These are phyloP conservation scores for Mucor irregularis DNA, from an alignment of 371 early-diverging fungal species.

Conservation along the genomic window DNA sequence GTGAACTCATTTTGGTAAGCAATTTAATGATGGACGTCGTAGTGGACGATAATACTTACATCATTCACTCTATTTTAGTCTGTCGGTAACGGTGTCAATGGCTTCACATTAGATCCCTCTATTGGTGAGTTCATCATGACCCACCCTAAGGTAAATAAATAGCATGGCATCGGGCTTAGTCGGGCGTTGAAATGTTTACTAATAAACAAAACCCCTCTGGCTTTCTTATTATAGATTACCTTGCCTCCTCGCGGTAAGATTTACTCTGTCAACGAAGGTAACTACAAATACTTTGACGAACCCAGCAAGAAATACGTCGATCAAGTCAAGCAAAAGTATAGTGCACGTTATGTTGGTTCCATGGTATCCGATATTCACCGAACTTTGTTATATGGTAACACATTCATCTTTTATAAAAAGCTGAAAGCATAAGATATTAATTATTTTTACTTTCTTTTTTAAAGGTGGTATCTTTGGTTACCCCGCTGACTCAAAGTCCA, in stretches of 20 bases:
- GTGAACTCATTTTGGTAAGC: constrained; percentile 70
- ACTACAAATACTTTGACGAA: constrained; percentile 89
- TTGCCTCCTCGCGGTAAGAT: constrained; percentile 91
- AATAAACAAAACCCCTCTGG: neutral
- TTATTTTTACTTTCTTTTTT: neutral
- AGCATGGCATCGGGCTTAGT: neutral
- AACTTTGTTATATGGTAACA: constrained; percentile 84
- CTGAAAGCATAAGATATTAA: constrained; percentile 2
- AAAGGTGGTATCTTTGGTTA: constrained; percentile 79
- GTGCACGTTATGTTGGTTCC: constrained; percentile 96
- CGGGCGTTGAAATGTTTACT: neutral
- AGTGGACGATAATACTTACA: neutral
- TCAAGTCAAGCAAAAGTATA: constrained; percentile 88
- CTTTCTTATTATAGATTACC: constrained; percentile 60
- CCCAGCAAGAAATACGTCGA: constrained; percentile 90
- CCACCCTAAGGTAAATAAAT: constrained; percentile 77
- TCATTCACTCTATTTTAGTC: constrained; percentile 59
- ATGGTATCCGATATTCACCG: constrained; percentile 99
- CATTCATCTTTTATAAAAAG: neutral
- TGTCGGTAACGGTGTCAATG: constrained; percentile 89
- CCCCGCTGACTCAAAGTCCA: constrained; percentile 85
- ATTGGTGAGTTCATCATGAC: constrained; percentile 98
- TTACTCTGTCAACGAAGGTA: constrained; percentile 98
- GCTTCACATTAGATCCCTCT: constrained; percentile 95
- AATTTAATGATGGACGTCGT: neutral